Base-by-base conservation (phyloP, 139 green algal genomes). In the Chlorella sp. region DNA sequence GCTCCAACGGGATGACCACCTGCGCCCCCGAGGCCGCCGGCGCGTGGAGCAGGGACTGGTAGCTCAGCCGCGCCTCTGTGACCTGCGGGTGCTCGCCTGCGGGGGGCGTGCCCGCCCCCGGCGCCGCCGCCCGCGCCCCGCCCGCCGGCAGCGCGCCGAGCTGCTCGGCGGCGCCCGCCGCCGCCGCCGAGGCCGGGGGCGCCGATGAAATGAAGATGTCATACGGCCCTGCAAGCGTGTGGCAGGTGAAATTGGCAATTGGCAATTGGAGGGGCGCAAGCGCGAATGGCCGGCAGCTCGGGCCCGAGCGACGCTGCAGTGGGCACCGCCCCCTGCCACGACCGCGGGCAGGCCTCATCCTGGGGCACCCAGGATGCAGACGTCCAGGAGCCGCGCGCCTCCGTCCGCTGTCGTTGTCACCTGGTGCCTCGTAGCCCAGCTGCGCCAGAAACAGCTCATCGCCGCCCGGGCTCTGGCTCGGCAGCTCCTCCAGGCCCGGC, bases 401-500 rank as follows among this genome's bases (percentile, higher is more conserved):
- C n/a, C n/a, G n/a, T n/a, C n/a, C n/a, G n/a, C n/a, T n/a, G n/a
- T n/a, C n/a, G n/a, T 19, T 19, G n/a, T n/a, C n/a, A n/a, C n/a
- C n/a, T 0, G 73, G 73, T 0, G 63, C 62, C 33, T 50, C 23
- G 50, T 73, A 79, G 48, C 73, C 73, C 8, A 70, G 50, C 50
- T 64, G 29, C 2, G 61, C 61, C 8, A 79, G 50, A 31, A 79
- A 79, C 0, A 79, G 38, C n/a, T 79, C 73, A 9, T 79, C 73
- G 7, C 73, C 73, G 25, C 31, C 42, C 0, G 73, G 45, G 29
- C 42, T 58, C 23, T 5, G 36, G 11, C 9, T 50, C 3, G 58
- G 71, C 71, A 77, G 42, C n/a, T 68, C 56, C 8, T 77, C 71
- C 25, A 60, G 8, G 3, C 17, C 42, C 11, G 56, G 25, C n/a